Evolutionary conservation across 2,329 filamentous ascomycete species (phyloP).

Genomic region (Atkinsonella texensis): DNA sequence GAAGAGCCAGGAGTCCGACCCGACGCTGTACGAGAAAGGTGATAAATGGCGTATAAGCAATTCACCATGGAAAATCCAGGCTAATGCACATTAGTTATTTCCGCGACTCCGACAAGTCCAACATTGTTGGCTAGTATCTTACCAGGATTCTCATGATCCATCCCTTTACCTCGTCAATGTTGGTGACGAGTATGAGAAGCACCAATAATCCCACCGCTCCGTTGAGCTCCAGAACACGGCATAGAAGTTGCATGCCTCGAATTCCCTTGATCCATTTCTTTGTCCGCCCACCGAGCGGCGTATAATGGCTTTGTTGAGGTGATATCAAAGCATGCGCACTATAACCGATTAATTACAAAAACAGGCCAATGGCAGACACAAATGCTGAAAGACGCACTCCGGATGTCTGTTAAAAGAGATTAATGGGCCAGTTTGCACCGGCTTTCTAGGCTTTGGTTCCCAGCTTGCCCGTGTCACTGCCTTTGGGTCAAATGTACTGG

Average conservation of each 20-base stretch:
- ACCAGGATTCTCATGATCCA: slow-evolving; percentile 73
- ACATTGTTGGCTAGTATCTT: slow-evolving; percentile 22
- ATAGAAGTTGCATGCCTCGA: slow-evolving; percentile 54
- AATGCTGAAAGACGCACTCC: slow-evolving; percentile 46
- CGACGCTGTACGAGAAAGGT: slow-evolving; percentile 59
- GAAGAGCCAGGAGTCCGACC: slow-evolving; percentile 67
- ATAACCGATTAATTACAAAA: neutral
- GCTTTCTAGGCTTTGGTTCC: slow-evolving; percentile 46
- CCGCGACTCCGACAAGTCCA: neutral
- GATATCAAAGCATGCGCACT: slow-evolving; percentile 48
- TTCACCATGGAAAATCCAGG: slow-evolving; percentile 63
- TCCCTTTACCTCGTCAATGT: slow-evolving; percentile 48
- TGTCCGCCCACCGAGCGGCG: slow-evolving; percentile 55
- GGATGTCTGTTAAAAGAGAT: slow-evolving; percentile 78
- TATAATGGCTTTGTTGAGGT: slow-evolving; percentile 47
- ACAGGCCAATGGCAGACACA: neutral
- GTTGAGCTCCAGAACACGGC: slow-evolving; percentile 56
- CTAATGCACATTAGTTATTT: slow-evolving; percentile 30
- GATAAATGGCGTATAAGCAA: slow-evolving; percentile 67
- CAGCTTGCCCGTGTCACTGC: slow-evolving; percentile 71
- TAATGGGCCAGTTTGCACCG: slow-evolving; percentile 62
- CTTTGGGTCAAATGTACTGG: slow-evolving; percentile 69
- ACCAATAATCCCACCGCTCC: slow-evolving; percentile 60
- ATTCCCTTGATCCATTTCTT: slow-evolving; percentile 61
- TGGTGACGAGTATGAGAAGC: slow-evolving; percentile 65